These are phyloP conservation scores for Reticulascus tulasneorum DNA, from an alignment of 2,329 filamentous ascomycete genomes.

Conservation along the genomic window DNA sequence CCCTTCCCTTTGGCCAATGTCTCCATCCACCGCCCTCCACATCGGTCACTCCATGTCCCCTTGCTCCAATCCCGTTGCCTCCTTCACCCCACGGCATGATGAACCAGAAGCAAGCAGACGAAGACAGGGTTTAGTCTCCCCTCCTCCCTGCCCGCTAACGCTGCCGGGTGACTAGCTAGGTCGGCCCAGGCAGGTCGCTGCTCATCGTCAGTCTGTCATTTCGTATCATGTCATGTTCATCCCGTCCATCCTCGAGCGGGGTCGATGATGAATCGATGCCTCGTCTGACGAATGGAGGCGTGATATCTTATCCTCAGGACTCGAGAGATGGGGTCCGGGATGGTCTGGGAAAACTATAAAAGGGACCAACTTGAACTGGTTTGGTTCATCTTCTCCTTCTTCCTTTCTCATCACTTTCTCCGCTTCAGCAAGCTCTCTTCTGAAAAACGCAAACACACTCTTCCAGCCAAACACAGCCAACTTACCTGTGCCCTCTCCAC, in stretches of 20 bases:
- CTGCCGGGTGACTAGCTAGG: slow-evolving; percentile 11
- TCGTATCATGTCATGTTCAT: slow-evolving; percentile 28
- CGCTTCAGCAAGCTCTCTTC: slow-evolving; percentile 11
- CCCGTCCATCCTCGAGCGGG: slow-evolving; percentile 34
- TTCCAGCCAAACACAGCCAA: slow-evolving; percentile 15
- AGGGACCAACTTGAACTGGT: slow-evolving; percentile 46
- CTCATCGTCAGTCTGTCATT: slow-evolving; percentile 25
- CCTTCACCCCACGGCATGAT: background rate
- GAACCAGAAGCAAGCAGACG: slow-evolving; percentile 4
- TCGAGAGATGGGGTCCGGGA: slow-evolving; percentile 29
- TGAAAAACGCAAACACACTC: slow-evolving; percentile 15
- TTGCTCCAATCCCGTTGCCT: background rate
- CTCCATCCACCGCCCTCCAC: slow-evolving; percentile 23
- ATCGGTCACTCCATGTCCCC: background rate
- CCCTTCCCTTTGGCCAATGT: slow-evolving; percentile 20
- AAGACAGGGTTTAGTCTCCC: slow-evolving; percentile 11
- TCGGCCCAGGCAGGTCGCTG: slow-evolving; percentile 17
- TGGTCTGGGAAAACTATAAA: slow-evolving; percentile 58
- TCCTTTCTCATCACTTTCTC: slow-evolving; percentile 41
- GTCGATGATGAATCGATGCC: slow-evolving; percentile 22
- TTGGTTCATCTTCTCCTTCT: slow-evolving; percentile 43
- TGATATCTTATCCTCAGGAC: slow-evolving; percentile 37
- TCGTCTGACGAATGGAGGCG: slow-evolving; percentile 39
- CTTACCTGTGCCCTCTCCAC: slow-evolving; percentile 12
- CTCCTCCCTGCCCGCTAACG: slow-evolving; percentile 11